Conservation (phyloP, 306 rosid genomes). For the Medicago ruthenica region DNA sequence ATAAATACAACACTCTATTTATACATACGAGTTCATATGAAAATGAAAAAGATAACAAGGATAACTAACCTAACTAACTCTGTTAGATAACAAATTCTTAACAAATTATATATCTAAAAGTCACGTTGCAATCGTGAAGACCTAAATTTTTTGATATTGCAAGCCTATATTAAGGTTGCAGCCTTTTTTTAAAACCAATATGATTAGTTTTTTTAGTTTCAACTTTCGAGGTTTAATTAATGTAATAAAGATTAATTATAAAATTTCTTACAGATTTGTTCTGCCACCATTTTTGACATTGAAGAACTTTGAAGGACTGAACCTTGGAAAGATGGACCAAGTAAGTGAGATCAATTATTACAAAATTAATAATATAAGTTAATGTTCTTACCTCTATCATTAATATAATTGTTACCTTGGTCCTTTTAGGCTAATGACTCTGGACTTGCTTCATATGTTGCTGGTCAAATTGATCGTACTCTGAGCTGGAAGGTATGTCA, state of each 20-base stretch:
- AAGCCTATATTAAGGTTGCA: background rate
- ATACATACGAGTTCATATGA: too few species aligned
- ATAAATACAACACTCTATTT: too few species aligned
- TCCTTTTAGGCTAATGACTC: constrained; percentile 74
- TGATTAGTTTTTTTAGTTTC: constrained; percentile 13
- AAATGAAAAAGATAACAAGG: too few species aligned
- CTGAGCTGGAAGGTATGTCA: constrained; percentile 87
- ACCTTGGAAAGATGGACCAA: constrained; percentile 83
- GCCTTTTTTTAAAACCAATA: background rate
- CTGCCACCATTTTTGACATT: constrained; percentile 85
- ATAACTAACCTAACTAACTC: too few species aligned
- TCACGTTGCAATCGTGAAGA: too few species aligned
- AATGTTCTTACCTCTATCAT: background rate
- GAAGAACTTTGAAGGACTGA: constrained; percentile 91
- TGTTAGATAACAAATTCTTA: too few species aligned
- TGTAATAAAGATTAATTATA: background rate
- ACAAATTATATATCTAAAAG: too few species aligned
- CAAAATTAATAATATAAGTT: background rate
- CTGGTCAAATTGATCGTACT: constrained; percentile 86
- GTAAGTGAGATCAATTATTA: constrained; percentile 55
- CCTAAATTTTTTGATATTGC: background rate
- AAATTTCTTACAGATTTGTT: constrained; percentile 66
- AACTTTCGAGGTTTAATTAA: background rate
- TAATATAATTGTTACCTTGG: constrained; percentile 22
- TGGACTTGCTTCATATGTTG: constrained; percentile 89